These are phyloP conservation scores for Aspergillus quadrilineatus DNA, from an alignment of 2,329 filamentous ascomycete genomes.

Conservation along the genomic window DNA sequence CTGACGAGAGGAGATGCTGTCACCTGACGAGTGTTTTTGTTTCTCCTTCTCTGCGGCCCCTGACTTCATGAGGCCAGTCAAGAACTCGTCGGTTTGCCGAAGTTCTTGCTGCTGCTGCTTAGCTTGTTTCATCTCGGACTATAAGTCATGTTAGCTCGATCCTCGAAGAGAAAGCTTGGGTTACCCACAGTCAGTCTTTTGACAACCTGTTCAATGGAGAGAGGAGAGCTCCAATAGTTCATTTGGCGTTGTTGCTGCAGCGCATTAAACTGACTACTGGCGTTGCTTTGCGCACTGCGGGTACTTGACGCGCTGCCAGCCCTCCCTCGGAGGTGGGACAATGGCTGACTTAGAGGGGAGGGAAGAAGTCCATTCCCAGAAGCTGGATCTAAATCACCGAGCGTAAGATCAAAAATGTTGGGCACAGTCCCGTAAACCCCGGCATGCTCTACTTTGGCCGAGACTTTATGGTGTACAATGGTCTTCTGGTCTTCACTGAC, in stretches of 20 bases:
- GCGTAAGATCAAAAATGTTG: slow-evolving; percentile 83
- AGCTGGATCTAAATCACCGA: slow-evolving; percentile 81
- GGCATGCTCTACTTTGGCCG: slow-evolving; percentile 92
- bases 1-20: slow-evolving; percentile 44
- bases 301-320: slow-evolving; percentile 66
- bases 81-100: slow-evolving; percentile 75
- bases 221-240: slow-evolving; percentile 82
- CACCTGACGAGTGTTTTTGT: slow-evolving; percentile 48
- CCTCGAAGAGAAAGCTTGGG: neutral
- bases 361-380: slow-evolving; percentile 72
- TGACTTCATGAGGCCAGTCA: slow-evolving; percentile 72
- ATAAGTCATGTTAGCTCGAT: slow-evolving; percentile 15
- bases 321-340: slow-evolving; percentile 67
- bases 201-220: slow-evolving; percentile 92
- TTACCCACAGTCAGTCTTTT: slow-evolving; percentile 72
- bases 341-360: slow-evolving; percentile 63
- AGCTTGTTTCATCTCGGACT: slow-evolving; percentile 89
- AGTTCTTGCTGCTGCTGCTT: slow-evolving; percentile 86
- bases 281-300: slow-evolving; percentile 56
- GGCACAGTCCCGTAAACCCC: slow-evolving; percentile 71
- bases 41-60: slow-evolving; percentile 58
- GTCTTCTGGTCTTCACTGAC: slow-evolving; percentile 98
- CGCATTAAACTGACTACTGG: slow-evolving; percentile 54
- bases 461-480: slow-evolving; percentile 97
- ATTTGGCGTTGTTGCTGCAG: slow-evolving; percentile 71